Conservation (phyloP, 2,329 filamentous ascomycete species). For the Colletotrichum cuscutae region DNA sequence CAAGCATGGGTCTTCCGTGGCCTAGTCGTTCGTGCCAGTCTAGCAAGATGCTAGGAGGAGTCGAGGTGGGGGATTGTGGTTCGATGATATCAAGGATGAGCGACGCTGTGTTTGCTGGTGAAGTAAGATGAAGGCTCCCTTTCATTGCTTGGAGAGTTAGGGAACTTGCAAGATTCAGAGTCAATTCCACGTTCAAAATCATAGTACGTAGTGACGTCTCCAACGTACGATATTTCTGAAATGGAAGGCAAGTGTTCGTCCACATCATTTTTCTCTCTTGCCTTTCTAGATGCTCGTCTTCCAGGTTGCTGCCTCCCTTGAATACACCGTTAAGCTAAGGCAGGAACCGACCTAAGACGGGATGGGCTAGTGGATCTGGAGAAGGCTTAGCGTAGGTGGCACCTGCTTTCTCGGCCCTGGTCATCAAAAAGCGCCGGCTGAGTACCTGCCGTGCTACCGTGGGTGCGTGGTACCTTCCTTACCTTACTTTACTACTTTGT, state of each 20-base stretch:
- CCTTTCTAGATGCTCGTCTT: not conserved
- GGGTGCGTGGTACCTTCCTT: not conserved
- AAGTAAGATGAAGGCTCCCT: not conserved
- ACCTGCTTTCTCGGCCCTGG: not conserved
- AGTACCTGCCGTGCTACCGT: not conserved
- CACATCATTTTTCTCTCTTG: not conserved
- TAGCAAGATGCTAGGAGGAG: not conserved
- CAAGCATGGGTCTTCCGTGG: not conserved
- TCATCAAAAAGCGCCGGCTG: slow-evolving; percentile 4
- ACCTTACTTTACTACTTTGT: not conserved
- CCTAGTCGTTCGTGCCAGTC: not conserved
- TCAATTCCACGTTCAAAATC: not conserved
- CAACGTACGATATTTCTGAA: not conserved
- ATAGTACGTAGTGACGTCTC: not conserved
- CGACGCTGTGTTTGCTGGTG: not conserved
- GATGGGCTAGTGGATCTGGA: not conserved
- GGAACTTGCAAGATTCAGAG: not conserved
- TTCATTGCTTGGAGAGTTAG: not conserved
- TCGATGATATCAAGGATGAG: not conserved
- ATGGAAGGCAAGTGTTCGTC: not conserved
- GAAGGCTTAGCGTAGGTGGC: not conserved
- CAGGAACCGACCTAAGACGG: not conserved
- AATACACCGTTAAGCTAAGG: slow-evolving; percentile 7
- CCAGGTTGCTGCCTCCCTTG: not conserved
- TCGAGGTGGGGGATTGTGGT: not conserved